phyloP scores from a whole-genome alignment of 495 filamentous ascomycete genomes.

The Penicillium simplicissimum region DNA sequence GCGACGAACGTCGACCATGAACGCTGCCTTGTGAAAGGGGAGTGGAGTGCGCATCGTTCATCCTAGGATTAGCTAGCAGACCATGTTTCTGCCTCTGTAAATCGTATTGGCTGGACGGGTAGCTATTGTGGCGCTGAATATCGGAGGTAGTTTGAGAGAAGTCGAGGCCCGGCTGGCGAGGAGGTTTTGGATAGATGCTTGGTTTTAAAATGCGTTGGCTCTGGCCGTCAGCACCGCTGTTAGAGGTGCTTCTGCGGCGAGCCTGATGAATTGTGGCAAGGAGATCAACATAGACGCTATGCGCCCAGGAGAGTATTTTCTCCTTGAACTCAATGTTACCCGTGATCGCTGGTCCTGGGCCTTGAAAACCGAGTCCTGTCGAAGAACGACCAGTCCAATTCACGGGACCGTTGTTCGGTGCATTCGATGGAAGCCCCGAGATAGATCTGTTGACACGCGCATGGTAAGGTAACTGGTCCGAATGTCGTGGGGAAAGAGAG shows the following conservation, averaged over 20 bases:
- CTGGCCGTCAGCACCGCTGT: conserved; percentile 33
- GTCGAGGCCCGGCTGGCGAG: conserved; percentile 52
- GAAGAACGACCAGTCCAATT: conserved; percentile 32
- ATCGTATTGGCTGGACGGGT: conserved; percentile 43
- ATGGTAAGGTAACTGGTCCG: conserved; percentile 45
- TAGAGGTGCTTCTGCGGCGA: conserved; percentile 45
- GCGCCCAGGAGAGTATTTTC: conserved; percentile 79
- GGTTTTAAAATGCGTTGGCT: conserved; percentile 48
- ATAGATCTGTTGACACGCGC: conserved; percentile 26
- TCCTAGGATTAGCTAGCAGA: conserved; percentile 10
- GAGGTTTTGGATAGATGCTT: conserved; percentile 64
- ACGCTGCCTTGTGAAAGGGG: conserved; percentile 16
- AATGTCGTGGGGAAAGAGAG: conserved; percentile 47
- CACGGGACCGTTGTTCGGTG: conserved; percentile 15
- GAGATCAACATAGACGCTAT: conserved; percentile 85
- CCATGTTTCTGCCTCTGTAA: conserved; percentile 27
- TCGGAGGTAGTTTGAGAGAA: conserved; percentile 36
- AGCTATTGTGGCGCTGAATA: conserved; percentile 45
- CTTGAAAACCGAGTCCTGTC: conserved; percentile 25
- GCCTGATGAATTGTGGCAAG: conserved; percentile 71
- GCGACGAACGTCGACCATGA: conserved; percentile 30
- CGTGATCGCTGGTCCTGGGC: conserved; percentile 23
- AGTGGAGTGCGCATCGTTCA: conserved; percentile 16
- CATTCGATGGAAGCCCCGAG: conserved; percentile 16
- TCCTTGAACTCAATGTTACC: conserved; percentile 71